Base-by-base conservation (phyloP, 1,284 basidiomycete genomes). In the Rhodotorula glutinis region DNA sequence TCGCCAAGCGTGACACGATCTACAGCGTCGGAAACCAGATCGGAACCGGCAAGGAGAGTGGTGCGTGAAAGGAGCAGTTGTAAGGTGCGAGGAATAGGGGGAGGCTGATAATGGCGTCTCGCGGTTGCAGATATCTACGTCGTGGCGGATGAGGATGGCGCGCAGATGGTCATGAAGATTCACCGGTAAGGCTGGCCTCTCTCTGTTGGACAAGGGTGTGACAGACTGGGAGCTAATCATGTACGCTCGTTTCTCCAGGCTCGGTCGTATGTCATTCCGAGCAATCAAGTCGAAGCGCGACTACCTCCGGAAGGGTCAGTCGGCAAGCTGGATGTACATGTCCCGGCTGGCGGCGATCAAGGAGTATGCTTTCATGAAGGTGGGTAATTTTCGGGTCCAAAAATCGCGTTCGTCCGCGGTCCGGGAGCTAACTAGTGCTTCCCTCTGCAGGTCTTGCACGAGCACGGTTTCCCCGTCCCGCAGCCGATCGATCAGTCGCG, bases 261-360 rank as follows among this genome's bases (percentile, higher is more conserved):
- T 99, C 43, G 95, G 95, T 33, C 88, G 95, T 52, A 88, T 98
- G 76, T 97, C 93, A 0, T 99, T 99, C 81, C 87, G 95, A 60
- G 88, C 92, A 0, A 94, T 99, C 81, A 99, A 98, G 80, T 86
- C 89, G 75, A 98, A 98, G 79, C 85, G 95, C 71, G 96, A 99
- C 78, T 99, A 98, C 79, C 83, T 98, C 73, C 92, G 93, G 40
- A 96, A 95, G 79, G 85, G 95, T 47, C 92, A 92, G 80, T 92
- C 89, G 44, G 94, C 94, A 0, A 95, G 91, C 40, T 99, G 95
- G 95, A 97, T 98, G 94, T 98, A 97, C 81, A 93, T 99, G 91
- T 95, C 92, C 61, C 86, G 95, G 38, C 81, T 99, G 55, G 89
- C 93, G 16, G 95, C 95, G 9, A 88, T 95, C 80, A 98, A 98